These are phyloP conservation scores for Pyricularia sp. DNA, from an alignment of 2,329 filamentous ascomycete species.

Conservation along the genomic window DNA sequence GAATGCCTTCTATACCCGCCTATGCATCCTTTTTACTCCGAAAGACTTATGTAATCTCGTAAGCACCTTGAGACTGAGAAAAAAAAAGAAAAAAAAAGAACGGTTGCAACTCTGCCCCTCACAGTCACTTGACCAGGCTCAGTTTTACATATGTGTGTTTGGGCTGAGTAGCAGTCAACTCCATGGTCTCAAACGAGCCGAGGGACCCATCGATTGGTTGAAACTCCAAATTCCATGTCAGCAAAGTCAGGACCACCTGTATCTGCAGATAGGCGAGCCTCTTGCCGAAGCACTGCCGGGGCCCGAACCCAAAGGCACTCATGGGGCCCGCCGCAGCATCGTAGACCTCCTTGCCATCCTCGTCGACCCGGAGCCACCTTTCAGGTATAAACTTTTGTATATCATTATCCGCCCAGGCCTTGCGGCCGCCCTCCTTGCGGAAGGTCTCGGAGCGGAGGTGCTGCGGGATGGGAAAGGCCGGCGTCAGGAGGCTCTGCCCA, in stretches of 20 bases:
- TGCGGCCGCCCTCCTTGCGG: not conserved
- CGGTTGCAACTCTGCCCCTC: too few species aligned
- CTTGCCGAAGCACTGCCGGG: conserved; percentile 27
- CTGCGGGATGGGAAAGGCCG: conserved; percentile 17
- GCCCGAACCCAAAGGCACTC: conserved; percentile 24
- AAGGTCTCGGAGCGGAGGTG: conserved; percentile 15
- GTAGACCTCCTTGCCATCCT: conserved; percentile 1
- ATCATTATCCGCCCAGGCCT: conserved; percentile 9
- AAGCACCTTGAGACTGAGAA: too few species aligned
- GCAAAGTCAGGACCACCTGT: conserved; percentile 23
- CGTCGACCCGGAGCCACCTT: conserved; percentile 21
- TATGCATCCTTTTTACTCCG: too few species aligned
- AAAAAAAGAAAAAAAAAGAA: too few species aligned
- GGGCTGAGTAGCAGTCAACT: too few species aligned
- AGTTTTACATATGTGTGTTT: too few species aligned
- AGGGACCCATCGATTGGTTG: too few species aligned
- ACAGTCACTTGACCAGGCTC: too few species aligned
- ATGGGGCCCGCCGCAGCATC: conserved; percentile 9
- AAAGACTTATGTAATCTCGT: too few species aligned
- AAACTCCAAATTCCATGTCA: conserved; percentile 29
- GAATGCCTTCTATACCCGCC: too few species aligned
- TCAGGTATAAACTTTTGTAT: conserved; percentile 24
- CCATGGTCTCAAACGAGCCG: too few species aligned
- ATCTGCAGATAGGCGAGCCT: conserved; percentile 25
- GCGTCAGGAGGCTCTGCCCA: conserved; percentile 20